Percentiles rank a stretch among this genome's conserved stretches.
phyloP scores from a whole-genome alignment of 768 basidiomycete genomes.

The Podaxis carcinomalis region DNA sequence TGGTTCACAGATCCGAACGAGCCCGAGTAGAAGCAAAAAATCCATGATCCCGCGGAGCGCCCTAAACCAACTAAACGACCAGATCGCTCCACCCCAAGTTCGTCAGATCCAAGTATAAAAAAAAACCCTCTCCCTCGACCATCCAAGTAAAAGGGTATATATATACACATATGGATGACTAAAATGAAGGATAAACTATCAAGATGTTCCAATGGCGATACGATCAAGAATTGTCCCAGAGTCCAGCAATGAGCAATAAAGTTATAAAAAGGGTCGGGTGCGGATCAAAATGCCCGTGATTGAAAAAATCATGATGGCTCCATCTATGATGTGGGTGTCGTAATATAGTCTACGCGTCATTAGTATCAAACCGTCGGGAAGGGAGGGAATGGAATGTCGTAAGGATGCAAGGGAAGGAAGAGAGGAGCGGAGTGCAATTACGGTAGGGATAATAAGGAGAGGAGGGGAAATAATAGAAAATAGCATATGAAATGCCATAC shows the following conservation, averaged over 20 bases:
- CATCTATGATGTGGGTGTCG: background rate
- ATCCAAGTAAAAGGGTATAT: background rate
- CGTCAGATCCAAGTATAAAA: too few species aligned
- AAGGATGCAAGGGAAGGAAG: background rate
- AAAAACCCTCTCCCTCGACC: background rate
- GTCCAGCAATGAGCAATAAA: background rate
- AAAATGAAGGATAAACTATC: background rate
- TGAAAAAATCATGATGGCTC: background rate
- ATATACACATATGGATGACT: background rate
- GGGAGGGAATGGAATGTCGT: background rate
- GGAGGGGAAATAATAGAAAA: slow-evolving; percentile 1
- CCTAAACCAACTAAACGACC: background rate
- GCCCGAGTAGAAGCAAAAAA: too few species aligned
- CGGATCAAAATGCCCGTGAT: background rate
- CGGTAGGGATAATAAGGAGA: slow-evolving; percentile 6
- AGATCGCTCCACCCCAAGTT: background rate
- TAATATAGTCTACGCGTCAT: background rate
- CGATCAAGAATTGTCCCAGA: background rate
- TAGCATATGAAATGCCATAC: slow-evolving; percentile 15
- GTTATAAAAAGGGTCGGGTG: background rate
- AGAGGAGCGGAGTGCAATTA: slow-evolving; percentile 9
- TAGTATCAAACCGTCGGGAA: slow-evolving; percentile 2
- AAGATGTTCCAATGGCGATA: background rate
- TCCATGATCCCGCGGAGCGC: too few species aligned
- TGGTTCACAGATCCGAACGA: slow-evolving; percentile 24